Evolutionary conservation across 2,329 filamentous ascomycete genomes (phyloP), one percentile per base, ranked within the genome.

Genomic region (Penicillium griseofulvum): DNA sequence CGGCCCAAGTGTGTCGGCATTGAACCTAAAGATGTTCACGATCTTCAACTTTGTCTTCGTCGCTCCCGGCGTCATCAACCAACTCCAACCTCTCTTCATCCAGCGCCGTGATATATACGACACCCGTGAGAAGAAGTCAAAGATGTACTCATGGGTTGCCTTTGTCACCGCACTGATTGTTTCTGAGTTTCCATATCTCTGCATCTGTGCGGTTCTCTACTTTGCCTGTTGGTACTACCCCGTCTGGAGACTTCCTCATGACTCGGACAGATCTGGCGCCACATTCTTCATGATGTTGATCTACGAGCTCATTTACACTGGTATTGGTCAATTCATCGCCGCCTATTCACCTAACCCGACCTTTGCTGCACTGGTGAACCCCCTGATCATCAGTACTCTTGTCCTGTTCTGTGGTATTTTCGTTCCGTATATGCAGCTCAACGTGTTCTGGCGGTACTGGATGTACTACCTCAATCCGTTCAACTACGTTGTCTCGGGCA

Each of bases 251-350:
- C 76, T 91, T 1, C 85, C 87, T 0, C 77, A 77, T 1, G 81
- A 87, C 46, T 80, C 82, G 31, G 61, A 64, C 61, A 67, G 64
- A 19, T 63, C 71, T 8, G 70, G 71, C 3, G 63, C 62, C 61
- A 81, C 84, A 2, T 91, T 87, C 74, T 76, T 91, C 39, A 89
- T 92, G 83, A 84, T 83, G 14, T 70, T 91, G 60, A 79, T 91
- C 3, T 90, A 91, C 74, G 89, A 85, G 72, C 73, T 91, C 19
- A 88, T 90, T 76, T 83, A 86, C 70, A 82, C 80, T 19, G 84
- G 79, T 59, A 91, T 86, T 83, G 89, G 87, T 14, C 89, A 90
- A 69, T 91, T 87, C 84, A 88, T 92, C 60, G 87, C 86, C 53
- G 88, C 90, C 0, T 90, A 90, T 68, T 87, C 88, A 0, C 88